These are phyloP conservation scores for Trametes cinnabarina DNA, from an alignment of 768 basidiomycete genomes.

Conservation along the genomic window DNA sequence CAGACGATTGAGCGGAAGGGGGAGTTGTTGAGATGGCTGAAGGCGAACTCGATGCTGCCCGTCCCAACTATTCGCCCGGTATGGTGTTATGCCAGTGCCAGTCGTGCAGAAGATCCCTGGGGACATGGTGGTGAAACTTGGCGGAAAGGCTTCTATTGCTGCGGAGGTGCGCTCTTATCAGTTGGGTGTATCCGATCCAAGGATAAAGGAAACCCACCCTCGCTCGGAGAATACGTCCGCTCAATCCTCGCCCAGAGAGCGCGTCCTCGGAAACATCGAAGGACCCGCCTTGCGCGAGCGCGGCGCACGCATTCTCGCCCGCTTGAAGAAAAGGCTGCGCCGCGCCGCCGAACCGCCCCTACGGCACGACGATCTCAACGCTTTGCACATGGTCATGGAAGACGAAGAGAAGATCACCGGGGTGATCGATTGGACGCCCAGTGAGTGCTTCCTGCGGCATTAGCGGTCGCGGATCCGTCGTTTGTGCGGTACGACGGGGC, in stretches of 20 bases:
- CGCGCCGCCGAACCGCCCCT: too few relatives aligned
- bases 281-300: background rate
- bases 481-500: slow-evolving; percentile 27
- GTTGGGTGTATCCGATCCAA: too few relatives aligned
- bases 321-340: too few relatives aligned
- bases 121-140: background rate
- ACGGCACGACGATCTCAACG: slow-evolving; percentile 18
- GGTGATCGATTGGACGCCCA: slow-evolving; percentile 27
- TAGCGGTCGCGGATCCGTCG: slow-evolving; percentile 25
- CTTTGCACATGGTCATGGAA: slow-evolving; percentile 19
- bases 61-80: background rate
- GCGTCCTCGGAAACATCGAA: background rate
- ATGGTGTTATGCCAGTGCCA: background rate
- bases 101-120: background rate
- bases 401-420: slow-evolving; percentile 17
- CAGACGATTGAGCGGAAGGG: background rate
- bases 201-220: too few relatives aligned
- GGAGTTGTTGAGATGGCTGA: background rate
- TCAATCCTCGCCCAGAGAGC: too few relatives aligned
- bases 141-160: background rate
- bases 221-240: too few relatives aligned
- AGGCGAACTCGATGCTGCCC: background rate
- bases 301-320: too few relatives aligned
- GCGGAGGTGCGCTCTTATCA: background rate
- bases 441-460: slow-evolving; percentile 19